Evolutionary conservation across 257 asterid genomes (phyloP).

Genomic region (Misopates orontium): DNA sequence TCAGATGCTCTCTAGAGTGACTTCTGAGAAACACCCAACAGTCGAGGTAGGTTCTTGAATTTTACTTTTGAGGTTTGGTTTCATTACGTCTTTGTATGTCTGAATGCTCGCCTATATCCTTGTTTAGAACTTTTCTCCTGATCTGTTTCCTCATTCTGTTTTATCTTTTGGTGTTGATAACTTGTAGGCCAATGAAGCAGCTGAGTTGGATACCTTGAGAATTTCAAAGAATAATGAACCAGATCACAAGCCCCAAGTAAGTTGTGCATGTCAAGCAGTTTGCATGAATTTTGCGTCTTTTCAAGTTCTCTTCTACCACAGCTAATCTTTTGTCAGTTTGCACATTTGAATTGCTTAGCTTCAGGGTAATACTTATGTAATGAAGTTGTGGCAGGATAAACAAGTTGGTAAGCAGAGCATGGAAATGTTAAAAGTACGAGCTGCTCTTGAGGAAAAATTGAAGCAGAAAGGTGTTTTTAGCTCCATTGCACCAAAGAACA

Average conservation of each 20-base stretch:
- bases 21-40: constrained; percentile 36
- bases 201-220: constrained; percentile 38
- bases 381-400: constrained; percentile 49
- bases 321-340: not conserved
- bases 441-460: constrained; percentile 83
- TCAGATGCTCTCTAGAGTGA: constrained; percentile 30
- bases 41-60: constrained; percentile 45
- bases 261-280: constrained; percentile 22
- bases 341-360: constrained; percentile 18
- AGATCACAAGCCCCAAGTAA: constrained; percentile 57
- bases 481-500: constrained; percentile 56
- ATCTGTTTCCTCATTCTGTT: constrained; percentile 22
- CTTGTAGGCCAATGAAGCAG: constrained; percentile 45
- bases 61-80: not conserved
- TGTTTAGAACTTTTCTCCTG: not conserved
- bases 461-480: constrained; percentile 69
- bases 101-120: not conserved
- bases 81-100: not conserved
- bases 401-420: constrained; percentile 67
- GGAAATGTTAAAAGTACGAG: constrained; percentile 88
- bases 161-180: constrained; percentile 7
- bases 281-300: not conserved
- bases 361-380: constrained; percentile 21
- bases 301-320: not conserved
- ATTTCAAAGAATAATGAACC: constrained; percentile 35